phyloP scores from a whole-genome alignment of 2,329 filamentous ascomycete species.

The Apiospora saccharicola region DNA sequence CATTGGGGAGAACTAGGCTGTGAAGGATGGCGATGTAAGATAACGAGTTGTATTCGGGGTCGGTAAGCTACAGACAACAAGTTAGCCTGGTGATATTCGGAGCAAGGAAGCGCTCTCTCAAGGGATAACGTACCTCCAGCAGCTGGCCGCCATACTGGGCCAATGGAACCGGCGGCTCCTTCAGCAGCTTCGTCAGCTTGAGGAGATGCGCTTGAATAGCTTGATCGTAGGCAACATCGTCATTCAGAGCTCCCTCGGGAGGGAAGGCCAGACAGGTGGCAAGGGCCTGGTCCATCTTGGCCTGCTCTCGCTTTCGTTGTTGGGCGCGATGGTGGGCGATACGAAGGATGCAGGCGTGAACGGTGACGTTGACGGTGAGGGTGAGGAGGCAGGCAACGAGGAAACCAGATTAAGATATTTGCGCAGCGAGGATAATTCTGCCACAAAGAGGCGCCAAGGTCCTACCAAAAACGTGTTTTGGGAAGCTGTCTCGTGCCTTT shows the following conservation, averaged over 20 bases:
- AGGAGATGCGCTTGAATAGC: slow-evolving; percentile 48
- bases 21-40: slow-evolving; percentile 59
- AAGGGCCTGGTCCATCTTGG: slow-evolving; percentile 47
- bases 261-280: slow-evolving; percentile 53
- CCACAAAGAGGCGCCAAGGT: background rate
- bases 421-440: background rate
- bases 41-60: slow-evolving; percentile 58
- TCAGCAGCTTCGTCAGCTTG: slow-evolving; percentile 48
- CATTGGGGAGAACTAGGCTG: slow-evolving; percentile 42
- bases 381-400: background rate
- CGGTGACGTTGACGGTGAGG: background rate
- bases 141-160: slow-evolving; percentile 46
- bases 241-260: slow-evolving; percentile 36
- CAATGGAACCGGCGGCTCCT: slow-evolving; percentile 44
- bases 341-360: background rate
- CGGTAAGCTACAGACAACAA: slow-evolving; percentile 48
- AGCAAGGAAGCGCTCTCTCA: background rate
- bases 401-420: background rate
- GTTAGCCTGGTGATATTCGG: slow-evolving; percentile 21
- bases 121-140: slow-evolving; percentile 47
- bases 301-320: background rate
- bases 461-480: background rate
- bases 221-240: slow-evolving; percentile 50
- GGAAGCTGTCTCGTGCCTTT: background rate
- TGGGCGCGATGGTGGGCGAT: background rate